Percentiles rank a stretch among this genome's conserved stretches.
Evolutionary conservation across 768 basidiomycete species (phyloP).

Genomic region (Mycena filopes): DNA sequence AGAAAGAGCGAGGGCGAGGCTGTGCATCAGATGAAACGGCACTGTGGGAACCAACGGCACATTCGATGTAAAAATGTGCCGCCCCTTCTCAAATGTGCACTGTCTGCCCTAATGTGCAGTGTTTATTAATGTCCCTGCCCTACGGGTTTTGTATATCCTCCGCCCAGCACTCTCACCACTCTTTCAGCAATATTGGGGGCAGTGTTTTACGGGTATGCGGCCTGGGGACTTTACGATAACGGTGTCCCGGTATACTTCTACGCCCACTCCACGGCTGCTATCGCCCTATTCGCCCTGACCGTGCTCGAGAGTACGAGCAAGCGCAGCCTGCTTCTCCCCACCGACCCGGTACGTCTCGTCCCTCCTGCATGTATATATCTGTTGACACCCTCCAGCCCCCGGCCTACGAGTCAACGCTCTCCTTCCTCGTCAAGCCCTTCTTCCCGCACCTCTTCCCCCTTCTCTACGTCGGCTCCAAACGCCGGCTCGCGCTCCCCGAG

Average conservation of each 20-base stretch:
- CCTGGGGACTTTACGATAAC: neutral
- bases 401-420: conserved; percentile 24
- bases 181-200: conserved; percentile 10
- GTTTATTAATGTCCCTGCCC: no score
- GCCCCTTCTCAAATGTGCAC: no score
- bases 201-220: conserved; percentile 5
- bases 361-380: neutral
- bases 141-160: no score
- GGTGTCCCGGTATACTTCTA: neutral
- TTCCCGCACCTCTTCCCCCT: conserved; percentile 22
- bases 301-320: conserved; percentile 22
- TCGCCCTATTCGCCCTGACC: conserved; percentile 3
- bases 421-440: conserved; percentile 24
- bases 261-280: neutral
- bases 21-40: no score
- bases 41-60: no score
- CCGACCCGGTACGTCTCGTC: conserved; percentile 8
- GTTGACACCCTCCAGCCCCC: conserved; percentile 2
- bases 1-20: no score
- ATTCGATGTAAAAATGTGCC: no score
- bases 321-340: conserved; percentile 9
- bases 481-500: conserved; percentile 21
- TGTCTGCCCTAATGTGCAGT: no score
- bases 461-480: conserved; percentile 7
- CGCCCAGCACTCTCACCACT: conserved; percentile 10